A percentile compares a stretch with the other conserved stretches of the same genome.
Evolutionary conservation across 2,329 filamentous ascomycete species (phyloP).

Genomic region (Colletotrichum agaves): DNA sequence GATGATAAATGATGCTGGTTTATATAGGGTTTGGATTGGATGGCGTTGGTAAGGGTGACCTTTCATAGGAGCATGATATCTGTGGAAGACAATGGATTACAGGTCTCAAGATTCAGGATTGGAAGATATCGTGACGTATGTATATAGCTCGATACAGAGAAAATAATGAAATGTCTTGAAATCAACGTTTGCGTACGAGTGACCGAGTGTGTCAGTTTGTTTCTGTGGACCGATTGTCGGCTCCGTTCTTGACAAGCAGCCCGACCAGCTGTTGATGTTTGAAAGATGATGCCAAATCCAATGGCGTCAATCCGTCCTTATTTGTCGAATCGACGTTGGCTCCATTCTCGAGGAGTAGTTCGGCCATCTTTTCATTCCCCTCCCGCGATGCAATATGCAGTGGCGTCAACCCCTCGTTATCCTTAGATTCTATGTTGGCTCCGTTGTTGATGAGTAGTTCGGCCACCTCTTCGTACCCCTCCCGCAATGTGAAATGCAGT

Average conservation of each 20-base stretch:
- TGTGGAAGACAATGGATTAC: too few species aligned
- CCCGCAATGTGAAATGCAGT: fast-evolving
- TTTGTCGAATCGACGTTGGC: background rate
- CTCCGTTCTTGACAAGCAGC: background rate
- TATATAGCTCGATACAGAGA: too few species aligned
- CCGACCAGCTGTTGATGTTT: background rate
- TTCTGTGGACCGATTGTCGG: background rate
- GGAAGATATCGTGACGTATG: too few species aligned
- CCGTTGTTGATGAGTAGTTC: background rate
- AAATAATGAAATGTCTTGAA: too few species aligned
- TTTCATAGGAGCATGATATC: too few species aligned
- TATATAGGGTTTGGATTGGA: too few species aligned
- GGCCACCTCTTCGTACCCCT: background rate
- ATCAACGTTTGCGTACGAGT: too few species aligned
- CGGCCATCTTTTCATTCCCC: background rate
- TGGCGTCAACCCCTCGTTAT: fast-evolving
- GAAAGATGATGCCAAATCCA: fast-evolving
- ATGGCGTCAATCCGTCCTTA: background rate
- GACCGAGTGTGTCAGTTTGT: too few species aligned
- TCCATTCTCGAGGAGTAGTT: background rate
- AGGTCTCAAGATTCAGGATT: too few species aligned
- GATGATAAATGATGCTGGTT: too few species aligned
- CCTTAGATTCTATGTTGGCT: background rate
- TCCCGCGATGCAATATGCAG: fast-evolving
- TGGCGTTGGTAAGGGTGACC: too few species aligned